Evolutionary conservation across 306 rosid species (phyloP), one percentile per base, ranked within the genome.

Genomic region (Pyrus bretschneideri): DNA sequence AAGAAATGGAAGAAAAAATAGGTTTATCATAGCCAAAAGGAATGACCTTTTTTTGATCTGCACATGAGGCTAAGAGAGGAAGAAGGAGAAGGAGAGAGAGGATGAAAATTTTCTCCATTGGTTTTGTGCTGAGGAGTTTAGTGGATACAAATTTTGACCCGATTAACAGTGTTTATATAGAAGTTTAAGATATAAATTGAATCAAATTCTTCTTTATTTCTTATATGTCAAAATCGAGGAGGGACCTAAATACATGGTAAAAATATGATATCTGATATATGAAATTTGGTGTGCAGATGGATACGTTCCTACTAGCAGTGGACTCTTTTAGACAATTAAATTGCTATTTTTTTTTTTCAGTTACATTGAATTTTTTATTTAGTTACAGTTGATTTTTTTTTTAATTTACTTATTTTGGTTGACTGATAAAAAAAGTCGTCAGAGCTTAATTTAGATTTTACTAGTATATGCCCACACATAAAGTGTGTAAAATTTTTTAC

Each of bases 11-110:
- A 55, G 61, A n/a, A 62, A 8, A 49, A 38, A 23, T 9, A 17
- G 9, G 64, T 23, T 10, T 59, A 5, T 57, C 35, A 33, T 57
- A 10, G 22, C 18, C 38, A 22, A 51, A 75, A 13, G 44, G 11
- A 51, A 9, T 3, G 59, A 81, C 84, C 87, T 77, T 73, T 27
- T 64, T 64, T 64, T 49, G 35, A 42, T 81, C 66, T 64, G 74
- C 55, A 29, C 80, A 84, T 22, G 78, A 74, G 35, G 78, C 82
- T 11, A 84, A 51, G 74, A 84, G 35, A 69, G 78, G 85, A 44
- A 80, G 67, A 11, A 80, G 57, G 27, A 84, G 67, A 14, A 84
- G 75, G 31, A 75, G 19, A 52, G 66, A 5, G 15, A 67, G 42
- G 63, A 45, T 9, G 70, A 51, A 42, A 25, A 63, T 19, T 63